Evolutionary conservation across 2,329 filamentous ascomycete genomes (phyloP), one percentile per base, ranked within the genome.

Genomic region (Aureobasidium sp.): DNA sequence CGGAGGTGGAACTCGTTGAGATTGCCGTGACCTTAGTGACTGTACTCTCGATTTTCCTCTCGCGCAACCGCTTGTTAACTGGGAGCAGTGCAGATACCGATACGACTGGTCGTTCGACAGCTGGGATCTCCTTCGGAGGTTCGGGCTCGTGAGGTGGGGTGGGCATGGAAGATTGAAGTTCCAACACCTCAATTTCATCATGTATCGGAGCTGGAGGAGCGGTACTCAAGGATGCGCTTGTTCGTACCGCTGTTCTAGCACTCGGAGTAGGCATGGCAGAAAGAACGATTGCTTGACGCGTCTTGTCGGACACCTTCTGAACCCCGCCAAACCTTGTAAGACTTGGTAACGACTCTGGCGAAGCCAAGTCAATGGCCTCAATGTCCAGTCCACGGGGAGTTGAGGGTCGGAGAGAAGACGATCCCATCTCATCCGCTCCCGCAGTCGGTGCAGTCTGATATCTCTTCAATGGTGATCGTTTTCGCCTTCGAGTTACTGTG

Each of bases 401-500:
- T 17, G 56, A n/a, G 17, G 47, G 36, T 11, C 62, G 36, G 64
- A 64, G 20, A 62, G 64, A 8, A 41, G 55, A 14, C 61, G 66
- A 31, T 52, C 56, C 57, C 15, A 51, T 17, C 8, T 60, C 57
- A 20, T 60, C 57, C 1, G 11, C 34, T 5, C 60, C 36, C 8
- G 42, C 39, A 6, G 65, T 67, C 20, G 71, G 71, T 5, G 70
- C 71, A 5, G 69, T 72, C 55, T 68, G 65, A 39, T 64, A 59
- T 57, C 71, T 64, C 56, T 68, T 71, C 62, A 73, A 60, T 0
- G 68, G 68, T 22, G 66, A 66, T 44, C 68, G 68, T 42, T 64
- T 69, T 37, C 69, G 64, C 34, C 72, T 67, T 56, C 70, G 70
- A 0, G 71, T 73, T 2, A 74, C 69, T 3, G 71, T 71, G n/a